Evolutionary conservation across 352 stramenopile genomes (phyloP).

Genomic region (Pythium rhizo-oryzae): DNA sequence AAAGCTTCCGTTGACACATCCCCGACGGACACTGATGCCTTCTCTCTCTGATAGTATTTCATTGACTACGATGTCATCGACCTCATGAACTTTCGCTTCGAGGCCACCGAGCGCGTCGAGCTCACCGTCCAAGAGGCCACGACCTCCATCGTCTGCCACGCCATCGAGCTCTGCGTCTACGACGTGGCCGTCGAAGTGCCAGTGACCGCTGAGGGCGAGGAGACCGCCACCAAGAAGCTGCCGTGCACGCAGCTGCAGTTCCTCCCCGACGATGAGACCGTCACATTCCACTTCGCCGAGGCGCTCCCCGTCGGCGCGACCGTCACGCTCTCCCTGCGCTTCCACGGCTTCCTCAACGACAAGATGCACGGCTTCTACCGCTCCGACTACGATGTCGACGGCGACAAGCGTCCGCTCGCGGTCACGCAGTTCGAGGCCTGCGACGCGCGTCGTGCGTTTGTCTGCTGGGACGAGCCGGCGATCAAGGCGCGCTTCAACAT

Average conservation of each 20-base stretch:
- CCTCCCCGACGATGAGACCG: slow-evolving; percentile 50
- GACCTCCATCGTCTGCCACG: slow-evolving; percentile 90
- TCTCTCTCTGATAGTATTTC: slow-evolving; percentile 52
- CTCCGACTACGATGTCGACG: slow-evolving; percentile 92
- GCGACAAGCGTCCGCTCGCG: slow-evolving; percentile 92
- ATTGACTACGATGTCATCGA: slow-evolving; percentile 81
- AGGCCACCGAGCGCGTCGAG: slow-evolving; percentile 59
- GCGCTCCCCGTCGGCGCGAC: slow-evolving; percentile 33
- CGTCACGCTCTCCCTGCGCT: slow-evolving; percentile 51
- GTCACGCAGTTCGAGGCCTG: slow-evolving; percentile 87
- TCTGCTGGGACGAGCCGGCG: slow-evolving; percentile 98
- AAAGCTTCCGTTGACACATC: neutral
- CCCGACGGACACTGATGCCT: neutral
- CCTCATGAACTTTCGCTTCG: slow-evolving; percentile 79
- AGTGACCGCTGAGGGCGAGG: slow-evolving; percentile 17
- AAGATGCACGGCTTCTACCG: slow-evolving; percentile 97
- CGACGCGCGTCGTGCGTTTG: slow-evolving; percentile 94
- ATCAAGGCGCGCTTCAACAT: slow-evolving; percentile 96
- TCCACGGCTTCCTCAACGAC: slow-evolving; percentile 87
- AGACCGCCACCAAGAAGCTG: slow-evolving; percentile 29
- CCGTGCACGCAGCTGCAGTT: slow-evolving; percentile 53
- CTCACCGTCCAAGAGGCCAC: slow-evolving; percentile 63
- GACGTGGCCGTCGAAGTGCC: slow-evolving; percentile 62
- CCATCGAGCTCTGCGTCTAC: slow-evolving; percentile 92
- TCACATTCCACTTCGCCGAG: slow-evolving; percentile 64